A percentile compares a stretch with the other conserved stretches of the same genome.
These are phyloP conservation scores for Calamus simplicifolius DNA, from an alignment of 176 grass and related monocot species.

Conservation along the genomic window DNA sequence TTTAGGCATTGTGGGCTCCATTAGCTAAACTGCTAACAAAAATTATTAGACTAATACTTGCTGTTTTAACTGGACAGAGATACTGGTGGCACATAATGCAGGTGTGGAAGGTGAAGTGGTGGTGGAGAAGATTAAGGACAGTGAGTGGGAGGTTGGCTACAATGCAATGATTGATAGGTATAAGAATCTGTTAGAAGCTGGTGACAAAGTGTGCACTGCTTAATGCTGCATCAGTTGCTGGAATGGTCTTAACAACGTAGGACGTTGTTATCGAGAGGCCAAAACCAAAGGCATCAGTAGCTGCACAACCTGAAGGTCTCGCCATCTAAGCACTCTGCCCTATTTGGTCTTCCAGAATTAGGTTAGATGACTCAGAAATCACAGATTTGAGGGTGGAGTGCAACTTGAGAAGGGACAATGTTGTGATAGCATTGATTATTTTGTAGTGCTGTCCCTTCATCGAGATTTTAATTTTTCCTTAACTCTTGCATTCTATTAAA, in stretches of 20 bases:
- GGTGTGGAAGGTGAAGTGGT: conserved; percentile 87
- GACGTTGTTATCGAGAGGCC: conserved; percentile 90
- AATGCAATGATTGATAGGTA: conserved; percentile 79
- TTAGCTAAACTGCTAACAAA: too few species aligned
- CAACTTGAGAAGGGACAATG: conserved; percentile 1
- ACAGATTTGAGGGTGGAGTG: background rate
- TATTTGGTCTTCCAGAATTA: too few species aligned
- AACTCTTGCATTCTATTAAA: too few species aligned
- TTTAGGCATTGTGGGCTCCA: too few species aligned
- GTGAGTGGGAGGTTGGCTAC: conserved; percentile 78
- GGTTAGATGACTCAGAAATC: background rate
- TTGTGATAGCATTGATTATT: conserved; percentile 2
- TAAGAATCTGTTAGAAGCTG: conserved; percentile 74
- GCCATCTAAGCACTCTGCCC: conserved; percentile 17
- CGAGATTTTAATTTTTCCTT: too few species aligned
- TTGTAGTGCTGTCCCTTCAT: too few species aligned
- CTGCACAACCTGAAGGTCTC: conserved; percentile 33
- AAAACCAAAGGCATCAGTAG: conserved; percentile 38
- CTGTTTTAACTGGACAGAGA: conserved; percentile 35
- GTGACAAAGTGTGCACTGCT: conserved; percentile 74
- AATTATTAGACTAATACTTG: too few species aligned
- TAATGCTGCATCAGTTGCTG: conserved; percentile 59
- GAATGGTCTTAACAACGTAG: conserved; percentile 86
- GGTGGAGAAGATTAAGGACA: conserved; percentile 67
- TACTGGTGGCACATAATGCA: conserved; percentile 61